phyloP scores from a whole-genome alignment of 441 rosid species.

The Geranium incanum region DNA sequence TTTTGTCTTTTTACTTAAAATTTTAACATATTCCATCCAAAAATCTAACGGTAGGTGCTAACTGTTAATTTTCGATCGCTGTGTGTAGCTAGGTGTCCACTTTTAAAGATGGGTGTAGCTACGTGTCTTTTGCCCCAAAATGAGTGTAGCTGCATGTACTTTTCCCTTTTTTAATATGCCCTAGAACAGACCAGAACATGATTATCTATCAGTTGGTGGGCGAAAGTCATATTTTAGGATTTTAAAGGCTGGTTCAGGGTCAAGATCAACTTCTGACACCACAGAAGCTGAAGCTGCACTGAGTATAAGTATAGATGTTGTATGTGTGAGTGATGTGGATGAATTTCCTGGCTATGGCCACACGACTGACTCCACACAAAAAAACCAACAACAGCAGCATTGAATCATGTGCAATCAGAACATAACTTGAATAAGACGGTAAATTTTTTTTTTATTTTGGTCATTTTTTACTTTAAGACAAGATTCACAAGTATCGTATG shows the following conservation, averaged over 20 bases:
- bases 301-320: constrained; percentile 85
- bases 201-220: constrained; percentile 62
- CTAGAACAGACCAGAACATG: background rate
- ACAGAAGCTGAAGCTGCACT: constrained; percentile 85
- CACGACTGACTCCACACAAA: constrained; percentile 88
- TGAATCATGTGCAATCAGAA: constrained; percentile 50
- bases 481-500: no score
- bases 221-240: constrained; percentile 89
- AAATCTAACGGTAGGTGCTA: no score
- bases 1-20: no score
- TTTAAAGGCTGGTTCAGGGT: constrained; percentile 81
- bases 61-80: no score
- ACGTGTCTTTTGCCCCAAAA: no score
- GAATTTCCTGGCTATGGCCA: constrained; percentile 67
- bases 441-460: background rate
- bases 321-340: constrained; percentile 53
- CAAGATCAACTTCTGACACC: constrained; percentile 80
- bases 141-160: no score
- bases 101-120: no score
- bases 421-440: background rate
- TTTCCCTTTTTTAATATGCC: no score
- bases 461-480: no score
- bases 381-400: constrained; percentile 94
- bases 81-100: no score
- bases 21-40: no score